Evolutionary conservation across 768 basidiomycete species (phyloP), one percentile per base, ranked within the genome.

Genomic region (Lactarius sp.): DNA sequence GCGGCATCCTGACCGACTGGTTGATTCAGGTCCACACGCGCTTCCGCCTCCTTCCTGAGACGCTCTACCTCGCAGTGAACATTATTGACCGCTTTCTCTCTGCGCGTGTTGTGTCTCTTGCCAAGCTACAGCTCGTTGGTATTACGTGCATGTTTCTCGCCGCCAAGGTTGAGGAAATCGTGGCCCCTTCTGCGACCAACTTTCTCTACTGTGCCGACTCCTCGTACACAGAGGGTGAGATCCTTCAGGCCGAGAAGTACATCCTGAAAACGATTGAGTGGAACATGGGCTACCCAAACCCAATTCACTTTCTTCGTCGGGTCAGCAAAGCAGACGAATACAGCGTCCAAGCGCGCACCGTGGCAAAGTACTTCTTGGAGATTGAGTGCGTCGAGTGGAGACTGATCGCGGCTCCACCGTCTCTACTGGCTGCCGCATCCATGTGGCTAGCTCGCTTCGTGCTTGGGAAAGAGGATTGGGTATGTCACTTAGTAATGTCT

Each of bases 311-410:
- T 80, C 80, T 97, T 46, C 80, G 94, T 44, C 81, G 94, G 39
- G 86, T 92, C 60, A 93, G 90, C 77, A 98, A 97, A 76, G 95
- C 94, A 3, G 95, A 98, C 69, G 85, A 87, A 60, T 96, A 93
- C 74, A 90, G 95, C 69, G 81, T 90, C 36, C 84, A 92, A 68
- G 87, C 87, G 16, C 78, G 94, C 61, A 94, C 94, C 3, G 80
- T 97, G 20, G 92, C 86, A 41, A 97, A 98, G 74, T 98, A 93
- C 75, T 80, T 97, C 56, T 77, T 95, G 58, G 95, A 97, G 77
- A 90, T 97, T 54, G 83, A 85, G 13, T 83, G 85, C 56, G 78
- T 97, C 20, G 94, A 98, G 67, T 85, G 87, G 79, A 78, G 83
- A n/a, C 77, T 98, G 65, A 77, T 98, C 51, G 78, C 79, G 2